Evolutionary conservation across 2,329 filamentous ascomycete genomes (phyloP).

Genomic region (Epichloe scottii): DNA sequence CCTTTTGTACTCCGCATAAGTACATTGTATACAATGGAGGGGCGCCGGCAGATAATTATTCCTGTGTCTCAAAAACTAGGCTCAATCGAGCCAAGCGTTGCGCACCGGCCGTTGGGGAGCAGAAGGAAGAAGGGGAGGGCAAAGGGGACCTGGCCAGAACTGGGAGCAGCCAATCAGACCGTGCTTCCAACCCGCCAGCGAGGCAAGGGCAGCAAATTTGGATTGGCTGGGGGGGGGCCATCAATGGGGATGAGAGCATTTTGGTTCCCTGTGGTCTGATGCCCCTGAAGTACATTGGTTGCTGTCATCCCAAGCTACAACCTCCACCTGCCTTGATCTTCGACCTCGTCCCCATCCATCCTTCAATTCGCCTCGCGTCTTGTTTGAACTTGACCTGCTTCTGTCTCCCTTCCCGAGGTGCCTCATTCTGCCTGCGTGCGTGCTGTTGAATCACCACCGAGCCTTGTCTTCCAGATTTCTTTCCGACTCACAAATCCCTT

Average conservation of each 20-base stretch:
- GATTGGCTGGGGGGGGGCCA: too few relatives aligned
- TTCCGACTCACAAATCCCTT: constrained; percentile 7
- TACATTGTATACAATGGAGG: too few relatives aligned
- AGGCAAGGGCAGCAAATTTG: constrained; percentile 8
- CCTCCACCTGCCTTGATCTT: constrained; percentile 6
- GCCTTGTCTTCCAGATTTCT: neutral
- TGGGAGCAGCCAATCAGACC: constrained; percentile 1
- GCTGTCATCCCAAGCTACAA: constrained; percentile 2
- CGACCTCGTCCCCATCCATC: constrained; percentile 5
- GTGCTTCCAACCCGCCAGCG: constrained; percentile 6
- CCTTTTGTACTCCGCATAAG: neutral
- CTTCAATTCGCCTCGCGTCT: constrained; percentile 4
- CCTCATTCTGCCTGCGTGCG: constrained; percentile 3
- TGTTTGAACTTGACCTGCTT: constrained; percentile 1
- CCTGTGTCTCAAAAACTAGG: neutral
- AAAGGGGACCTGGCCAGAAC: constrained; percentile 10
- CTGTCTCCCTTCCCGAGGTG: constrained; percentile 3
- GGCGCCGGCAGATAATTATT: too few relatives aligned
- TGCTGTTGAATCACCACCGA: neutral
- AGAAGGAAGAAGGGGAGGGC: constrained; percentile 4
- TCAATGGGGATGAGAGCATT: neutral
- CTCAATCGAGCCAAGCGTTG: constrained; percentile 9
- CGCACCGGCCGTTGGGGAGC: constrained; percentile 10
- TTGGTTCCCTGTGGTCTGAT: constrained; percentile 11
- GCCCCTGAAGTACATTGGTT: constrained; percentile 21